Evolutionary conservation across 768 basidiomycete species (phyloP), one percentile per base, ranked within the genome.

Genomic region (Rickenella mellea): DNA sequence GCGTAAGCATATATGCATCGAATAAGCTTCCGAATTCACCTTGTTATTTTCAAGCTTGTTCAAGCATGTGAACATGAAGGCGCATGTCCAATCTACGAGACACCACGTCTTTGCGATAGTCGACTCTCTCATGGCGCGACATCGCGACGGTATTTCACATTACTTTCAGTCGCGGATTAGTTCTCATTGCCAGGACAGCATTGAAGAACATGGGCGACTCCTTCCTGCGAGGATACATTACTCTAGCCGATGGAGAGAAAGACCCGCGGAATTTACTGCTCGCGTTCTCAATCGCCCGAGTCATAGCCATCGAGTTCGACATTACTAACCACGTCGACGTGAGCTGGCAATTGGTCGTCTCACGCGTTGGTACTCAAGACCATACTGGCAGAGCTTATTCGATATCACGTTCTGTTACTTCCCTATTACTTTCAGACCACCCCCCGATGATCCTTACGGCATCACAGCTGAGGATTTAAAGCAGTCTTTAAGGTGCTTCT

Each of bases 341-440:
- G 52, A 47, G 75, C 54, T 26, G 26, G 20, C 9, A 26, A 24
- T 40, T 27, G 17, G 44, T 39, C 9, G 14, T 14, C 12, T 11
- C 6, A 33, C 33, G 31, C 3, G 19, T 21, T 6, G 11, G 17
- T 19, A 11, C n/a, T 36, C 15, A 11, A 22, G 14, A 26, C 10
- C 24, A 27, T 26, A n/a, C 33, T 15, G 24, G 5, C 51, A 97
- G 91, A 76, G 82, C 40, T 67, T 98, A 37, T 98, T 94, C 64
- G 89, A 97, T 53, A 81, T 97, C 56, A 86, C 83, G 0, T 98
- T 93, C 60, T 98, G 96, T 59, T 99, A 99, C 60, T 99, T 97
- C 64, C 96, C 96, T 0, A 98, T 99, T 43, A 89, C 91, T 0
- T 99, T 96, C 66, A 75, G 85, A 44, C 91, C 94, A 7, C 90